These are phyloP conservation scores for Geotrichum ghanense DNA, from an alignment of 805 yeast genomes.

Conservation along the genomic window DNA sequence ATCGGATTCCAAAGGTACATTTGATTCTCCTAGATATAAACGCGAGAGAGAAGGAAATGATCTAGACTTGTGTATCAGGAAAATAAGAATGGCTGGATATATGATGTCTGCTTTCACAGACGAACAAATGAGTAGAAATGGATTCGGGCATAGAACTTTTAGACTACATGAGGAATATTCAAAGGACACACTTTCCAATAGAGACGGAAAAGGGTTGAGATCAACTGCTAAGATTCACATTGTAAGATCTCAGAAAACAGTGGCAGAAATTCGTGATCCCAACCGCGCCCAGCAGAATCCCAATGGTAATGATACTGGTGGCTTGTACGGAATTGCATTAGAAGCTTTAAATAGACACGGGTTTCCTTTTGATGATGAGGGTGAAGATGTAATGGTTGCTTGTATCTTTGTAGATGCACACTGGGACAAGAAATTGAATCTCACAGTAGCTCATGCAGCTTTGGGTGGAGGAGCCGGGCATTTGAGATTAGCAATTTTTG, in stretches of 20 bases:
- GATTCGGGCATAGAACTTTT: slow-evolving; percentile 70
- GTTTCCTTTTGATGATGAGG: slow-evolving; percentile 36
- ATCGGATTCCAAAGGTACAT: slow-evolving; percentile 56
- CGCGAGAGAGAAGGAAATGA: slow-evolving; percentile 43
- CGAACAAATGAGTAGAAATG: slow-evolving; percentile 74
- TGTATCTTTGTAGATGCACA: slow-evolving; percentile 76
- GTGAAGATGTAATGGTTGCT: slow-evolving; percentile 64
- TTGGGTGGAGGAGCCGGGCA: slow-evolving; percentile 75
- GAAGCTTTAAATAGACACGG: slow-evolving; percentile 55
- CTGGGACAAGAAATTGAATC: slow-evolving; percentile 51
- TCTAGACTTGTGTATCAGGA: slow-evolving; percentile 57
- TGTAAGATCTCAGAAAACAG: slow-evolving; percentile 52
- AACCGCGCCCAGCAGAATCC: slow-evolving; percentile 80
- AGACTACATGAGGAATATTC: slow-evolving; percentile 58
- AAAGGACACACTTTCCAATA: slow-evolving; percentile 39
- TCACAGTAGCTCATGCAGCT: slow-evolving; percentile 84
- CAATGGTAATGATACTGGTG: slow-evolving; percentile 62
- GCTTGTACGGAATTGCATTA: slow-evolving; percentile 64
- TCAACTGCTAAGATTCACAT: slow-evolving; percentile 71
- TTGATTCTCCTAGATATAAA: slow-evolving; percentile 50
- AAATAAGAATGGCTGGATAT: slow-evolving; percentile 72
- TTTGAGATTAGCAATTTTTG: slow-evolving; percentile 77
- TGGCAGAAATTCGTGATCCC: slow-evolving; percentile 62
- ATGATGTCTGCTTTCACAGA: slow-evolving; percentile 85
- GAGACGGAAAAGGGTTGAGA: slow-evolving; percentile 33